These are phyloP conservation scores for Suhomyces bribrorum DNA, from an alignment of 1,139 yeast genomes.

Conservation along the genomic window DNA sequence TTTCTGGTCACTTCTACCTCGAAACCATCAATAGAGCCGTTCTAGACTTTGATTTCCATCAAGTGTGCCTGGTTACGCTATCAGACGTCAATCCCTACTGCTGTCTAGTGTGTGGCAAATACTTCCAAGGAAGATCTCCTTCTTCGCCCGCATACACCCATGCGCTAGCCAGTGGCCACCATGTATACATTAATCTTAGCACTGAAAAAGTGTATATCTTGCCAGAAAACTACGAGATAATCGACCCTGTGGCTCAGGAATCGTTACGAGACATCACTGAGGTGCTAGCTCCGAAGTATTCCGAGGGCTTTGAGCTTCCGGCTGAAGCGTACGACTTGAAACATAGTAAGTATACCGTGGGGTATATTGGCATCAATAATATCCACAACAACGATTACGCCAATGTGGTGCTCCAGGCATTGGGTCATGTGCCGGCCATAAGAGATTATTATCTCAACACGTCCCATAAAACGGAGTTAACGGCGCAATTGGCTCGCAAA, in stretches of 20 bases:
- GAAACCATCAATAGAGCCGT: constrained; percentile 55
- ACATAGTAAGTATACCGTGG: constrained; percentile 53
- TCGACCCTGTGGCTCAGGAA: constrained; percentile 24
- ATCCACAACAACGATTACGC: constrained; percentile 50
- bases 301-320: constrained; percentile 20
- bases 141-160: constrained; percentile 70
- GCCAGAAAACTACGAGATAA: constrained; percentile 59
- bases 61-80: constrained; percentile 63
- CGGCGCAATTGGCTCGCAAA: constrained; percentile 17
- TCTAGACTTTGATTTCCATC: constrained; percentile 72
- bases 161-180: constrained; percentile 62
- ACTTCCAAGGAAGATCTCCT: constrained; percentile 65
- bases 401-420: constrained; percentile 56
- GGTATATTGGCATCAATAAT: constrained; percentile 66
- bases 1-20: constrained; percentile 31
- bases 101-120: constrained; percentile 75
- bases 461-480: constrained; percentile 14
- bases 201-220: constrained; percentile 53
- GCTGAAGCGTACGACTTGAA: constrained; percentile 38
- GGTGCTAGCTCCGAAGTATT: constrained; percentile 55
- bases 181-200: constrained; percentile 58
- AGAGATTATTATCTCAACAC: constrained; percentile 52
- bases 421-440: constrained; percentile 55
- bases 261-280: constrained; percentile 53
- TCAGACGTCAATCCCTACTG: constrained; percentile 65